Evolutionary conservation across 148 eudicot species (phyloP), one percentile per base, ranked within the genome.

Genomic region (Rhododendron henanense): DNA sequence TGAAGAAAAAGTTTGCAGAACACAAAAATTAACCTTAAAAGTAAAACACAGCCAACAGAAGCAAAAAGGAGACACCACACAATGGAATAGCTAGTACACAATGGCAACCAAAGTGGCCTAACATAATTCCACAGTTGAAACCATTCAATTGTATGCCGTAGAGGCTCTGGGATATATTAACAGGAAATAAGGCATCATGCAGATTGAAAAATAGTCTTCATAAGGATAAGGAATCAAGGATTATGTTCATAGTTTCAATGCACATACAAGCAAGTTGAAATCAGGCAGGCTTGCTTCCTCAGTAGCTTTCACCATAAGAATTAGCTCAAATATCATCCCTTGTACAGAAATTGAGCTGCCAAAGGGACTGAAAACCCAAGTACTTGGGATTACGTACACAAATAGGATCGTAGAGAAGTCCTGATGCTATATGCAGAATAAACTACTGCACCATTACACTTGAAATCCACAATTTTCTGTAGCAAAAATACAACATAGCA

Each of bases 181-280:
- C 41, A 39, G 41, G 41, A 3, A 39, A 39, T 39, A 39, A 39
- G 31, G 41, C 45, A 75, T 75, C 7, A 37, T 0, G 78, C 10
- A 6, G 78, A 75, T 75, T 75, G 21, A 75, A 37, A 0, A 75
- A 37, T 75, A 71, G 45, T 37, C 47, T 33, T 71, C 23, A 74
- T 28, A 16, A 37, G 37, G 37, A 37, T n/a, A n/a, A n/a, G n/a
- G n/a, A n/a, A 37, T 37, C 37, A 37, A 74, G 78, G 45, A 18
- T 37, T 37, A 16, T 39, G 6, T 75, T 35, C 23, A 37, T 5
- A 75, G 8, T 37, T 35, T 31, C 45, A 75, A 75, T 75, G 78
- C 21, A 75, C 78, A 75, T 15, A 75, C 78, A 76, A 76, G 45
- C 47, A 76, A 76, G 18, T 37, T 76, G 79, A 76, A 28, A 76